Conservation (phyloP, 495 filamentous ascomycete genomes). For the Penicillium roqueforti region DNA sequence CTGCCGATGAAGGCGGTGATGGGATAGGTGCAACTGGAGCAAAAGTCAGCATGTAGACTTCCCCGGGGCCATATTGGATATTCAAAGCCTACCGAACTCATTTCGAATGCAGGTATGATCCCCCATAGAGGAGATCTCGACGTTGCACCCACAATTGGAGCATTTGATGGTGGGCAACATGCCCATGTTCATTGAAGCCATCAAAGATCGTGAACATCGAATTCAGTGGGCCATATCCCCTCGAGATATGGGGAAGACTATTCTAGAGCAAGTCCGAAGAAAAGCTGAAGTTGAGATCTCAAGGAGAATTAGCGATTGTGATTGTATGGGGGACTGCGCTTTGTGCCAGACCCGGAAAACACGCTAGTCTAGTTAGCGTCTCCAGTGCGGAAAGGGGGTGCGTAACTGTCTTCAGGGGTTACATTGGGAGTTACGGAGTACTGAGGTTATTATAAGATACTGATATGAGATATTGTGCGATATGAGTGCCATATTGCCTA, state of each 20-base stretch:
- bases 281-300: neutral
- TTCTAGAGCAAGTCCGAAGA: neutral
- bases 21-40: constrained; percentile 29
- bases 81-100: constrained; percentile 6
- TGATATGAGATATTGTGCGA: too few relatives aligned
- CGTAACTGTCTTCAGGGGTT: constrained; percentile 24
- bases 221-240: constrained; percentile 15
- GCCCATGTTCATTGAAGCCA: constrained; percentile 40
- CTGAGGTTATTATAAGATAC: too few relatives aligned
- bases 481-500: too few relatives aligned
- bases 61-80: neutral
- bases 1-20: constrained; percentile 36
- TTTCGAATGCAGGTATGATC: constrained; percentile 69
- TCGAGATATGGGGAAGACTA: neutral
- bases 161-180: constrained; percentile 94
- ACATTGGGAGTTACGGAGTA: neutral
- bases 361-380: constrained; percentile 20
- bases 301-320: neutral
- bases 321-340: neutral
- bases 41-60: constrained; percentile 7
- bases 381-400: constrained; percentile 23
- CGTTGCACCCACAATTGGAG: constrained; percentile 77
- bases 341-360: neutral
- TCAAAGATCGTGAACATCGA: constrained; percentile 12
- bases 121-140: constrained; percentile 88